Evolutionary conservation across 306 rosid species (phyloP), one percentile per base, ranked within the genome.

Genomic region (Cercis canadensis): DNA sequence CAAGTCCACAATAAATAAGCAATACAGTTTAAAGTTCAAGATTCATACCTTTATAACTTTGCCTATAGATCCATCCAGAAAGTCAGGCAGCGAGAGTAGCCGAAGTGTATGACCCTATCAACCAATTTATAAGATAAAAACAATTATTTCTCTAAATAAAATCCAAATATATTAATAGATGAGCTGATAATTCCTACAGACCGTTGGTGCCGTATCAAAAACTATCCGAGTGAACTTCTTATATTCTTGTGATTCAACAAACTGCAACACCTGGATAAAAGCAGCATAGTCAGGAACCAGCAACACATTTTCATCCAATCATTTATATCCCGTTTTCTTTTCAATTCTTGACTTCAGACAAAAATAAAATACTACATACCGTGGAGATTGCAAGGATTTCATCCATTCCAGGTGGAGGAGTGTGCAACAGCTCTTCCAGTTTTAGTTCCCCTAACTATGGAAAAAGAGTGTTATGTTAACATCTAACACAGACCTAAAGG

Each of bases 141-240:
- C 29, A 46, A 17, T 62, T 13, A 41, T 41, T 41, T 47, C 24
- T 47, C 17, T 49, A n/a, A 57, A 34, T 2, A 60, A 61, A 65
- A 17, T 21, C 51, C 44, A 29, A 17, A 43, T 36, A 24, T 33
- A 7, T 45, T 6, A 24, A 50, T 39, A 17, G 29, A 74, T 13
- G 29, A 41, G 31, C 39, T 39, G 72, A 37, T 54, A 43, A 62
- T 31, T 57, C 45, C 49, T 74, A 63, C 84, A 6, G 4, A 80
- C 97, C 63, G 97, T 92, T 69, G 97, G 97, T 34, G 97, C 96
- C 44, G 97, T 92, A 79, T 92, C 96, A 67, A 92, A 92, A 69
- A 92, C 88, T 54, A 92, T 89, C 52, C 97, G 89, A 11, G 87
- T 92, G 68, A 89, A 87, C 91, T 62, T 89, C 72, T 55, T 75